phyloP scores from a whole-genome alignment of 2,329 filamentous ascomycete genomes.

The Pseudocercospora ulei region DNA sequence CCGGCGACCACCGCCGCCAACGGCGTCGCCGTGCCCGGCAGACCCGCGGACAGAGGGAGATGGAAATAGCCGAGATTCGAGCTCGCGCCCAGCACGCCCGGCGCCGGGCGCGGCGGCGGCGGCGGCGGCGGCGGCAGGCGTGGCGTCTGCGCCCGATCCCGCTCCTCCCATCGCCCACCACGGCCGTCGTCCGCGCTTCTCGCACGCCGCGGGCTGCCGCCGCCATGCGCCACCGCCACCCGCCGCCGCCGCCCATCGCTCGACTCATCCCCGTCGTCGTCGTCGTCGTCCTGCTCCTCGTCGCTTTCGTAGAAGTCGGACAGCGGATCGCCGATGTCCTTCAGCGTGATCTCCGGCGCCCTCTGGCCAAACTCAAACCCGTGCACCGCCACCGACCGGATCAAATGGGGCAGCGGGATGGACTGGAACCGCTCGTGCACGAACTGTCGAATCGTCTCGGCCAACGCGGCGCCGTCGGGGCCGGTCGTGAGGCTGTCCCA shows the following conservation, averaged over 20 bases:
- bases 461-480: slow-evolving; percentile 73
- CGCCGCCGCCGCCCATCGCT: too few species aligned
- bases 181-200: slow-evolving; percentile 15
- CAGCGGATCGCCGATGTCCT: slow-evolving; percentile 91
- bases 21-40: slow-evolving; percentile 68
- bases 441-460: slow-evolving; percentile 79
- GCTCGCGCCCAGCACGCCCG: slow-evolving; percentile 57
- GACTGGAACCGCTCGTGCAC: slow-evolving; percentile 94
- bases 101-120: slow-evolving; percentile 49
- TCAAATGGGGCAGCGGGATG: slow-evolving; percentile 83
- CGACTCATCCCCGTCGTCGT: slow-evolving; percentile 9
- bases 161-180: too few species aligned
- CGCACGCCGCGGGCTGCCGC: slow-evolving; percentile 12
- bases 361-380: slow-evolving; percentile 84
- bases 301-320: slow-evolving; percentile 92
- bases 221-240: slow-evolving; percentile 37
- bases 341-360: slow-evolving; percentile 76
- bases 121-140: too few species aligned
- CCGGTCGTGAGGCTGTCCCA: slow-evolving; percentile 89
- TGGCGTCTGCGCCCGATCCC: slow-evolving; percentile 30
- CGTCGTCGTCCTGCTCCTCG: slow-evolving; percentile 48
- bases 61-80: slow-evolving; percentile 77
- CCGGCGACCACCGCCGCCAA: slow-evolving; percentile 70
- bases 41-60: slow-evolving; percentile 59
- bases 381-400: slow-evolving; percentile 89